These are phyloP conservation scores for Ambrosia trifida DNA, from an alignment of 129 eudicot species.

Conservation along the genomic window DNA sequence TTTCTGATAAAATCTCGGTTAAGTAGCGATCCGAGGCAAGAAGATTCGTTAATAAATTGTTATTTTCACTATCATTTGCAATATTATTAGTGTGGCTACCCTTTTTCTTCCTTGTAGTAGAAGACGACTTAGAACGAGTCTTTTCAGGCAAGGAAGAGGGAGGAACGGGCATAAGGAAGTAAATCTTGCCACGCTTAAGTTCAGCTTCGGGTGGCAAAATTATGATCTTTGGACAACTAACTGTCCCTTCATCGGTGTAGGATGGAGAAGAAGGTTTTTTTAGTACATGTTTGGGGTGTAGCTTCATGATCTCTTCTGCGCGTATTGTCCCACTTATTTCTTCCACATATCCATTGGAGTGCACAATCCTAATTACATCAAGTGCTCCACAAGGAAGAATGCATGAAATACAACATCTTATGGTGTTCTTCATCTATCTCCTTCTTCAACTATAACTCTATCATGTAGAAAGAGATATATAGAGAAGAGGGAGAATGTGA, in stretches of 20 bases:
- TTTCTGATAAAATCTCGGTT: slow-evolving; percentile 72
- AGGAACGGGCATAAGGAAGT: slow-evolving; percentile 85
- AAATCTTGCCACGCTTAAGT: slow-evolving; percentile 88
- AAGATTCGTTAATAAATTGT: slow-evolving; percentile 29
- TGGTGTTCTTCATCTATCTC: slow-evolving; percentile 57
- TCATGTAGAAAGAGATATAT: slow-evolving; percentile 36
- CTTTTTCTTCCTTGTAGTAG: slow-evolving; percentile 41
- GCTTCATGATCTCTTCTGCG: slow-evolving; percentile 71
- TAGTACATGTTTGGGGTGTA: slow-evolving; percentile 77
- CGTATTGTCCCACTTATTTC: slow-evolving; percentile 62
- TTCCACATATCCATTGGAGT: slow-evolving; percentile 78
- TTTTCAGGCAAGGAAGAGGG: slow-evolving; percentile 46
- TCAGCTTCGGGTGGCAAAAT: slow-evolving; percentile 80
- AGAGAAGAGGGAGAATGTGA: slow-evolving; percentile 18
- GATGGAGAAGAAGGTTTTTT: slow-evolving; percentile 70
- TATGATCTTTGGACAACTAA: slow-evolving; percentile 56
- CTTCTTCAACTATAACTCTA: slow-evolving; percentile 25
- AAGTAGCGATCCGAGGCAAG: slow-evolving; percentile 67
- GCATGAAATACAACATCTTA: slow-evolving; percentile 95
- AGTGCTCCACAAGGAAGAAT: slow-evolving; percentile 93
- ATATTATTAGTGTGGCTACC: slow-evolving; percentile 7
- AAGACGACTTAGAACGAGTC: slow-evolving; percentile 38
- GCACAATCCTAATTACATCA: slow-evolving; percentile 90
- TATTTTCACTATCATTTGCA: slow-evolving; percentile 14
- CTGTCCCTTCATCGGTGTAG: slow-evolving; percentile 39